Conservation (phyloP, 345 rosid genomes). For the Camelina neglecta region DNA sequence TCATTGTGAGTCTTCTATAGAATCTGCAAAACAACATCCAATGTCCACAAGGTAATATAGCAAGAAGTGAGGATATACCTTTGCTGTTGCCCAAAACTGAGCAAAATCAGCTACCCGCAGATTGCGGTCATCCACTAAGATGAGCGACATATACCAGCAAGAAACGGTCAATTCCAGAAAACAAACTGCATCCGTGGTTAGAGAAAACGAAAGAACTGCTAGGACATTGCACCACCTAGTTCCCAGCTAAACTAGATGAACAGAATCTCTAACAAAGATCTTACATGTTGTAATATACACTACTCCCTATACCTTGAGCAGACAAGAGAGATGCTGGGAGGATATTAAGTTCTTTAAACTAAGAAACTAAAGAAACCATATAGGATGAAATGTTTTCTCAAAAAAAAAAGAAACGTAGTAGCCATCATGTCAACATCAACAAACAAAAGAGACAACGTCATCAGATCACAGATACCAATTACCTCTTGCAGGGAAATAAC, state of each 20-base stretch:
- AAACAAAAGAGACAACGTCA: slow-evolving; percentile 44
- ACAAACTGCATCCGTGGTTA: slow-evolving; percentile 98
- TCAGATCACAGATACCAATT: slow-evolving; percentile 38
- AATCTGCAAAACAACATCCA: slow-evolving; percentile 39
- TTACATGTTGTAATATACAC: slow-evolving; percentile 41
- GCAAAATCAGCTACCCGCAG: slow-evolving; percentile 99
- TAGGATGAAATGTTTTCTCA: slow-evolving; percentile 20
- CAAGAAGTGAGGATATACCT: slow-evolving; percentile 90
- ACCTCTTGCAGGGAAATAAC: slow-evolving; percentile 40
- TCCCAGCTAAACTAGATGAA: slow-evolving; percentile 62
- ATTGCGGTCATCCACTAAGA: slow-evolving; percentile 99
- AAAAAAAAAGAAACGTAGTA: slow-evolving; percentile 35
- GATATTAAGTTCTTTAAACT: slow-evolving; percentile 39
- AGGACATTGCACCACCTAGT: slow-evolving; percentile 80
- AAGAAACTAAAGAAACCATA: slow-evolving; percentile 42
- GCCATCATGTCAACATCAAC: slow-evolving; percentile 43
- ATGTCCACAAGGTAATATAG: slow-evolving; percentile 48
- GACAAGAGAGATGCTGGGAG: slow-evolving; percentile 24
- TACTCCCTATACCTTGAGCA: slow-evolving; percentile 41
- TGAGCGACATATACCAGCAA: slow-evolving; percentile 95
- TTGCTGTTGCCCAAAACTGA: slow-evolving; percentile 99
- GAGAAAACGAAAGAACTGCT: slow-evolving; percentile 87
- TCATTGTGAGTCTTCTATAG: slow-evolving; percentile 32
- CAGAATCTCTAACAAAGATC: slow-evolving; percentile 45
- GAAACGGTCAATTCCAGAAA: slow-evolving; percentile 94